Evolutionary conservation across 768 basidiomycete genomes (phyloP), one percentile per base, ranked within the genome.

Genomic region (Mycena alexandri): DNA sequence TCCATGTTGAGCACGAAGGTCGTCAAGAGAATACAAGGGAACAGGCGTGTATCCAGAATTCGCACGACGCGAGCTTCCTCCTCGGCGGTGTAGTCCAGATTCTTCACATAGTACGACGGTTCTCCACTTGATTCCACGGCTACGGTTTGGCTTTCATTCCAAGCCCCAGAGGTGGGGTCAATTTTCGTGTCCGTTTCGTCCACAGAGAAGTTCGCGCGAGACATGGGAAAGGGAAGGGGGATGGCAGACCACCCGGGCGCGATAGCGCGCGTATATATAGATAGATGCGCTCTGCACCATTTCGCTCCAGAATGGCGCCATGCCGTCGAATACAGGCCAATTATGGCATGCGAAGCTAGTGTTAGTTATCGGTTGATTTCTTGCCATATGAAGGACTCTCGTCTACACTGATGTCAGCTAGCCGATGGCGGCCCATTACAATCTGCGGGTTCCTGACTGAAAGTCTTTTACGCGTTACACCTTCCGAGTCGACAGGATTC

Each of bases 1-100:
- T 83, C 82, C 81, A 83, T 82, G 69, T 82, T 83, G 52, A 77
- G 67, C 19, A 76, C 76, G 38, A 77, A 76, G 1, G 74, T 74
- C 33, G 75, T 75, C 41, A 75, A 48, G 24, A 81, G 74, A 33
- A 82, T 77, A 70, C 76, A 73, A 8, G 73, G 71, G 50, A 82
- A 81, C 10, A 76, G 56, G 38, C 74, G 65, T 1, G 71, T 76
- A 48, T 76, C 75, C 12, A 76, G 63, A 13, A 72, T 74, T n/a
- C 75, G 73, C 22, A 76, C 56, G 46, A 82, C 79, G 38, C 68
- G 63, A 9, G 71, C 59, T 69, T 82, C 81, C 65, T 82, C 81
- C 58, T 76, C 76, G 3, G 62, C 65, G 24, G 74, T 75, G 65
- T 80, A 82, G 21, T 70, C 59, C 16, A 82, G 65, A 56, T 74